These are phyloP conservation scores for Tolypocladium ovalisporum DNA, from an alignment of 2,329 filamentous ascomycete species.

Conservation along the genomic window DNA sequence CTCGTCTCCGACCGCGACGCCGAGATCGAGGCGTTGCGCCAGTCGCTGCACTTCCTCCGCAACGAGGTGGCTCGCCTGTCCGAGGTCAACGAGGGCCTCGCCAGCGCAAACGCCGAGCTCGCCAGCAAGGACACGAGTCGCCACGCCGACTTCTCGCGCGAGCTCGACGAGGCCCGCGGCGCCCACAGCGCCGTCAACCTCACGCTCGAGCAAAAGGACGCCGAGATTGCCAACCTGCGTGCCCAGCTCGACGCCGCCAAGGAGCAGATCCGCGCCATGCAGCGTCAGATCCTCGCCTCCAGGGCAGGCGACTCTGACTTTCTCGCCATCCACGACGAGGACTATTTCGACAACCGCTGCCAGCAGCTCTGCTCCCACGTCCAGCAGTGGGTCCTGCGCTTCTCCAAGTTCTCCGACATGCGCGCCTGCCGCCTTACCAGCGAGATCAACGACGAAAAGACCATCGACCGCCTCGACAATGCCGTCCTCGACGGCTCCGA, in stretches of 20 bases:
- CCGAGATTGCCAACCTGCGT: constrained; percentile 68
- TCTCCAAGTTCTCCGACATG: constrained; percentile 95
- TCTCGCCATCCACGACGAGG: constrained; percentile 73
- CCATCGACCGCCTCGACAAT: constrained; percentile 89
- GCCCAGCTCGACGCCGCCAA: constrained; percentile 66
- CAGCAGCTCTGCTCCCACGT: constrained; percentile 93
- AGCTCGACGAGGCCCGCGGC: constrained; percentile 57
- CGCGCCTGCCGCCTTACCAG: constrained; percentile 72
- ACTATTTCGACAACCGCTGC: constrained; percentile 90
- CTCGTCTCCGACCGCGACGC: constrained; percentile 72
- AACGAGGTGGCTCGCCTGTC: constrained; percentile 71
- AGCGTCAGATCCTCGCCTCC: constrained; percentile 42
- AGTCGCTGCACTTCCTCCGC: constrained; percentile 68
- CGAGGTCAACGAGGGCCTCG: constrained; percentile 72
- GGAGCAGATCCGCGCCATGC: constrained; percentile 42
- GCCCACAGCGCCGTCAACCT: constrained; percentile 52
- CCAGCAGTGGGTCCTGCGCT: constrained; percentile 94
- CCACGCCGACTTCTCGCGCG: constrained; percentile 51
- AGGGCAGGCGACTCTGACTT: constrained; percentile 59
- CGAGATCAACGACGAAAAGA: constrained; percentile 84
- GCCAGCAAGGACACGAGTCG: constrained; percentile 65
- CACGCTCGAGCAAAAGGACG: constrained; percentile 69
- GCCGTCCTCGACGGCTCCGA: constrained; percentile 88
- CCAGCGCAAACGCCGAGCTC: constrained; percentile 66
- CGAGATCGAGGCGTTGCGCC: constrained; percentile 74